Percentiles rank a stretch among this genome's conserved stretches.
Evolutionary conservation across 805 yeast genomes (phyloP).

Genomic region (Pichia cabralensis): DNA sequence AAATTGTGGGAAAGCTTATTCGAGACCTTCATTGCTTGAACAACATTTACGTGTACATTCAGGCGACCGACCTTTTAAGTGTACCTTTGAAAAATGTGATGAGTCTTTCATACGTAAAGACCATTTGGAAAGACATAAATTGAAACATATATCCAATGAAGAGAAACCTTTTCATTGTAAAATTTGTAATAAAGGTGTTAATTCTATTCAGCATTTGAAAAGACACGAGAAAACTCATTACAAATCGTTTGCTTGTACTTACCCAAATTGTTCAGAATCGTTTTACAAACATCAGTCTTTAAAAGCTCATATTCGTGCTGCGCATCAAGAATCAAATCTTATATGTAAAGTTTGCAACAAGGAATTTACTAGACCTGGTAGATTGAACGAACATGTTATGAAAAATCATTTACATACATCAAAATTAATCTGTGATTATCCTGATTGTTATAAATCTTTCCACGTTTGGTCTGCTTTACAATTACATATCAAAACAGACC

Average conservation of each 20-base stretch:
- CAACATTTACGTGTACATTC: slow-evolving; percentile 78
- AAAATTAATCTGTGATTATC: slow-evolving; percentile 47
- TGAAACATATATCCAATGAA: slow-evolving; percentile 45
- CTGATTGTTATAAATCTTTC: slow-evolving; percentile 51
- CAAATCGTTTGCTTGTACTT: slow-evolving; percentile 49
- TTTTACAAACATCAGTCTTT: slow-evolving; percentile 72
- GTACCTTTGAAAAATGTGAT: slow-evolving; percentile 47
- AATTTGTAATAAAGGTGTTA: slow-evolving; percentile 74
- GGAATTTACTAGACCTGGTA: slow-evolving; percentile 50
- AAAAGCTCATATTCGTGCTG: slow-evolving; percentile 56
- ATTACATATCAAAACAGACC: slow-evolving; percentile 59
- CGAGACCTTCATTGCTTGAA: slow-evolving; percentile 71
- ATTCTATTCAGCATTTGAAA: slow-evolving; percentile 67
- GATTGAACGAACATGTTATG: slow-evolving; percentile 55
- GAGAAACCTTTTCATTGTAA: slow-evolving; percentile 67
- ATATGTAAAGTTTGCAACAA: slow-evolving; percentile 57
- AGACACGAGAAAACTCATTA: slow-evolving; percentile 81
- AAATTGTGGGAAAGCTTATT: slow-evolving; percentile 67
- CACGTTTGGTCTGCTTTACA: slow-evolving; percentile 68
- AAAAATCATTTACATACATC: slow-evolving; percentile 49
- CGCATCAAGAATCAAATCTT: slow-evolving; percentile 35
- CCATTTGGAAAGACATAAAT: slow-evolving; percentile 65
- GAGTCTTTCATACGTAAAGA: slow-evolving; percentile 66
- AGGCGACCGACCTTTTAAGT: slow-evolving; percentile 65
- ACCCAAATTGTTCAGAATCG: slow-evolving; percentile 52